Conservation (phyloP, 2,329 filamentous ascomycete species). For the Fusarium caatingaense region DNA sequence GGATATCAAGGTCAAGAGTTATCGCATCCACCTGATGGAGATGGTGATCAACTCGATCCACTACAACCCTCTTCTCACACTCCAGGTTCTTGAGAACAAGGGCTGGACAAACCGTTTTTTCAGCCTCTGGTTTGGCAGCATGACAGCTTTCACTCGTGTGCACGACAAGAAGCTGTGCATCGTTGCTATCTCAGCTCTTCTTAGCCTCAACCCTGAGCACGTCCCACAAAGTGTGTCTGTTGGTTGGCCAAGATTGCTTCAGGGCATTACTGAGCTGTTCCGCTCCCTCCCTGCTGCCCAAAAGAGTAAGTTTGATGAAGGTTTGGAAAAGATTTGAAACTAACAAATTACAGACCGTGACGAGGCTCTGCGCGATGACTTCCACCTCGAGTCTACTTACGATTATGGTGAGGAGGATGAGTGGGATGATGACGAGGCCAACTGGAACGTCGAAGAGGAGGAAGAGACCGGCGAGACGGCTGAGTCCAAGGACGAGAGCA, state of each 20-base stretch:
- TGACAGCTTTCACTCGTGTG: slow-evolving; percentile 90
- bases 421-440: slow-evolving; percentile 82
- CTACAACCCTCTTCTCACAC: slow-evolving; percentile 89
- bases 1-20: slow-evolving; percentile 89
- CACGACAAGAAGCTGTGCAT: slow-evolving; percentile 99
- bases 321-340: neutral
- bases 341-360: slow-evolving; percentile 75
- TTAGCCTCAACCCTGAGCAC: slow-evolving; percentile 81
- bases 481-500: slow-evolving; percentile 88
- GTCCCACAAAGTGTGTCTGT: slow-evolving; percentile 93
- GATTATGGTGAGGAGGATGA: slow-evolving; percentile 81
- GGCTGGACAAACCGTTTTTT: slow-evolving; percentile 99
- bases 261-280: slow-evolving; percentile 90
- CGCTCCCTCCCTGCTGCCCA: slow-evolving; percentile 87
- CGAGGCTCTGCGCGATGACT: slow-evolving; percentile 90
- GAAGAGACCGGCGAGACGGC: slow-evolving; percentile 71
- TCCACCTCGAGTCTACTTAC: slow-evolving; percentile 73
- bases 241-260: slow-evolving; percentile 92
- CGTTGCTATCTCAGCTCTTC: slow-evolving; percentile 86
- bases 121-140: slow-evolving; percentile 96
- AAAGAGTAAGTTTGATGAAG: slow-evolving; percentile 72
- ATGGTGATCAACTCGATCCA: slow-evolving; percentile 99
- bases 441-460: slow-evolving; percentile 82
- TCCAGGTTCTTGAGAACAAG: slow-evolving; percentile 89
- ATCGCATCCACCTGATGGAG: slow-evolving; percentile 96